phyloP scores from a whole-genome alignment of 2,329 filamentous ascomycete species.

The Ilyonectria mors-panacis region DNA sequence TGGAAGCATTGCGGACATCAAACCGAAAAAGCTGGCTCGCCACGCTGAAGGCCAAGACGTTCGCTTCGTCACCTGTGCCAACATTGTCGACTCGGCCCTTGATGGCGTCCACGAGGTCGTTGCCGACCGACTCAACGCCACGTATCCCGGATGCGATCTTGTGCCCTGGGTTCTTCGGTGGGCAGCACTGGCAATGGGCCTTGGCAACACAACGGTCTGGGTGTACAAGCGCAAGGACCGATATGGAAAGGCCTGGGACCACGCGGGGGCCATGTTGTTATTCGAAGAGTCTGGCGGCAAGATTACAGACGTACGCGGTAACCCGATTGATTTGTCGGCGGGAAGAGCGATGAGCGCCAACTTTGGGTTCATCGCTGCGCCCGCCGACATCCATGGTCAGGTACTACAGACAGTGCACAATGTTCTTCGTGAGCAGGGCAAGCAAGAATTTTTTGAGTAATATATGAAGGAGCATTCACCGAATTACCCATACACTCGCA shows the following conservation, averaged over 20 bases:
- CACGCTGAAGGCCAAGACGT: conserved; percentile 50
- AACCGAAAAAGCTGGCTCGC: conserved; percentile 52
- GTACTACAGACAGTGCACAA: conserved; percentile 79
- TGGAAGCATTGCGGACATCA: conserved; percentile 39
- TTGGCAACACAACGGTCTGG: conserved; percentile 70
- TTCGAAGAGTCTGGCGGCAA: conserved; percentile 70
- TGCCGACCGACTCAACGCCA: conserved; percentile 58
- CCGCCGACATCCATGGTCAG: conserved; percentile 57
- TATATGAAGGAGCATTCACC: neutral
- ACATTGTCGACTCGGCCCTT: conserved; percentile 63
- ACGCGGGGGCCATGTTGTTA: conserved; percentile 72
- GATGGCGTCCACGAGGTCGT: conserved; percentile 63
- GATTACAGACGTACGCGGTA: conserved; percentile 69
- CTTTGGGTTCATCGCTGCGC: conserved; percentile 70
- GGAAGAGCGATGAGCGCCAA: conserved; percentile 66
- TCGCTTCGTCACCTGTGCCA: conserved; percentile 64
- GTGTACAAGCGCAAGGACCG: conserved; percentile 66
- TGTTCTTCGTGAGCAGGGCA: conserved; percentile 70
- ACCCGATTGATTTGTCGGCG: conserved; percentile 63
- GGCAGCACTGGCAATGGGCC: conserved; percentile 66
- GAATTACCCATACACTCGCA: neutral
- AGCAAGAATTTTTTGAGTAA: conserved; percentile 30
- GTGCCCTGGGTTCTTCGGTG: conserved; percentile 72
- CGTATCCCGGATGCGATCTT: conserved; percentile 65
- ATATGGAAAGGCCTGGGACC: conserved; percentile 71